Percentiles rank a stretch among this genome's conserved stretches.
Evolutionary conservation across 2,329 filamentous ascomycete species (phyloP).

Genomic region (Trichoderma guizhouense): DNA sequence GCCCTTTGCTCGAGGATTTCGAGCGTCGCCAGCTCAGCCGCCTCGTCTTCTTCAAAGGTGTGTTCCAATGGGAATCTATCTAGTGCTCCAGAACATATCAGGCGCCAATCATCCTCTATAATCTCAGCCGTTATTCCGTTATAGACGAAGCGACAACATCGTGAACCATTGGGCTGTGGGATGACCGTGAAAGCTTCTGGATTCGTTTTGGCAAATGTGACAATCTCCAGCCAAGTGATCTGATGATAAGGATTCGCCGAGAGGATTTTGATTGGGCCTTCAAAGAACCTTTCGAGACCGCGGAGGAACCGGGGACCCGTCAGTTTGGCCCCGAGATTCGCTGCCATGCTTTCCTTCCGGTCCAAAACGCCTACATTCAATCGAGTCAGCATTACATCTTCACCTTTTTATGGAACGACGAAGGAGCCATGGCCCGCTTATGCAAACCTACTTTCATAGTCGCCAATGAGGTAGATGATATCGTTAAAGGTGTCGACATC

Average conservation of each 20-base stretch:
- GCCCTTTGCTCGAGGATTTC: conserved; percentile 80
- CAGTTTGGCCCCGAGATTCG: conserved; percentile 78
- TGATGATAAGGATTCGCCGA: conserved; percentile 56
- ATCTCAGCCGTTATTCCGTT: conserved; percentile 82
- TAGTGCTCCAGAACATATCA: conserved; percentile 78
- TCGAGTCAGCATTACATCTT: neutral
- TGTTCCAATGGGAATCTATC: conserved; percentile 75
- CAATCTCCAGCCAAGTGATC: conserved; percentile 81
- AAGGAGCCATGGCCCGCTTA: conserved; percentile 9
- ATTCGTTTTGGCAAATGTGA: conserved; percentile 77
- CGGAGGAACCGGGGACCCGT: conserved; percentile 80
- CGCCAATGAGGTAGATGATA: conserved; percentile 67
- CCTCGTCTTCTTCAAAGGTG: conserved; percentile 80
- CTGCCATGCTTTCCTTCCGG: conserved; percentile 81
- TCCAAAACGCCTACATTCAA: conserved; percentile 63
- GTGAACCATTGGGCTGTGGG: conserved; percentile 63
- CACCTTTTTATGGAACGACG: too few species aligned
- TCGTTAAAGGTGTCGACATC: conserved; percentile 67
- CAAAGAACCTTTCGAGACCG: conserved; percentile 81
- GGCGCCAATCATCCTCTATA: conserved; percentile 79
- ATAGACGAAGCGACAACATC: conserved; percentile 77
- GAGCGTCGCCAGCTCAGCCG: conserved; percentile 77
- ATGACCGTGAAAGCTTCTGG: conserved; percentile 73
- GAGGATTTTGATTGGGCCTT: conserved; percentile 63
- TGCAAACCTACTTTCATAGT: conserved; percentile 64